Percentiles rank a stretch among this genome's conserved stretches.
phyloP scores from a whole-genome alignment of 2,329 filamentous ascomycete genomes.

The Ceratocystis variospora region DNA sequence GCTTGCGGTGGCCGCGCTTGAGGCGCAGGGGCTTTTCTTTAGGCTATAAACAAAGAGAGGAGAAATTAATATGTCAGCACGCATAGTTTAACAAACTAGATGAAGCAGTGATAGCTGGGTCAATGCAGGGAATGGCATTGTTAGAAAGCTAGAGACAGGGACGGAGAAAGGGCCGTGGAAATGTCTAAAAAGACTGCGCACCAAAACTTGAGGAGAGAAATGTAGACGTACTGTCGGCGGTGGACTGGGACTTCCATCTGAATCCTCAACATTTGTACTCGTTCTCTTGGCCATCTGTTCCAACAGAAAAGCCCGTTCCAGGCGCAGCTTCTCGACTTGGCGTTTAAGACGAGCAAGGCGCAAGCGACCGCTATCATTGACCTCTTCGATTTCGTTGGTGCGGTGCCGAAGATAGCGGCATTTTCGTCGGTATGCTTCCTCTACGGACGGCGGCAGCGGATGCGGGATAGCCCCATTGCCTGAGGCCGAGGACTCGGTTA shows the following conservation, averaged over 20 bases:
- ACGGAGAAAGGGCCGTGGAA: background rate
- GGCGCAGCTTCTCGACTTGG: conserved; percentile 78
- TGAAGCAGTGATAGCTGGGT: background rate
- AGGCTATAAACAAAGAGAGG: conserved; percentile 35
- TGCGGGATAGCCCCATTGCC: conserved; percentile 39
- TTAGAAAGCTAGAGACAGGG: background rate
- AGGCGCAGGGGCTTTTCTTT: conserved; percentile 65
- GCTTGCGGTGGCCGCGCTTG: conserved; percentile 57
- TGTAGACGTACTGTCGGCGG: conserved; percentile 53
- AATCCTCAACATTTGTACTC: conserved; percentile 61
- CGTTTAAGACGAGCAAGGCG: conserved; percentile 69
- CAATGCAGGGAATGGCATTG: conserved; percentile 12
- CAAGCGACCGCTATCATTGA: conserved; percentile 71
- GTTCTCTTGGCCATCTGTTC: conserved; percentile 63
- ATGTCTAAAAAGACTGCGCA: background rate
- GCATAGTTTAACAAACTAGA: background rate
- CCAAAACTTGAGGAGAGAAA: background rate
- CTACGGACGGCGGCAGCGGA: conserved; percentile 70
- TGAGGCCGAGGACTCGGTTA: conserved; percentile 12
- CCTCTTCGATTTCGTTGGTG: conserved; percentile 79
- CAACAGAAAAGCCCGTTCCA: conserved; percentile 65
- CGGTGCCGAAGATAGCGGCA: conserved; percentile 89
- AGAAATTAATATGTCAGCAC: conserved; percentile 18
- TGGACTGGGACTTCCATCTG: conserved; percentile 65
- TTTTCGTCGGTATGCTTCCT: conserved; percentile 91